These are phyloP conservation scores for Extremus antarcticus DNA, from an alignment of 495 filamentous ascomycete species.

Conservation along the genomic window DNA sequence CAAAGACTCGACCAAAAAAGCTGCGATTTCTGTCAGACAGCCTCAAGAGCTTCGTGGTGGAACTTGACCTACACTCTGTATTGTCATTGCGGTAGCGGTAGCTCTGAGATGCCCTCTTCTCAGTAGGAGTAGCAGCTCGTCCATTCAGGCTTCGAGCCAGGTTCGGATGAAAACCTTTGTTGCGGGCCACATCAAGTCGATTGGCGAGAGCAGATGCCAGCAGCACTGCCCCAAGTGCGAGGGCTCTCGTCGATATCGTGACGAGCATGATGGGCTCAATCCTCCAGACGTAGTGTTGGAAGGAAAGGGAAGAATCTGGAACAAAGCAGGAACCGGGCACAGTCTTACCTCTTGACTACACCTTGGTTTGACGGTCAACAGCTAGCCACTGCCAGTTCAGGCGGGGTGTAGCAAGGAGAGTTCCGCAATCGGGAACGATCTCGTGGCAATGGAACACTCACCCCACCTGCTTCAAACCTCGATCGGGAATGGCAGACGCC, in stretches of 20 bases:
- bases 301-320: not conserved
- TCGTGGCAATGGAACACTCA: not conserved
- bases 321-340: not conserved
- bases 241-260: not conserved
- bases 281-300: not conserved
- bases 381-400: not conserved
- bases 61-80: not conserved
- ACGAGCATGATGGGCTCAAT: not conserved
- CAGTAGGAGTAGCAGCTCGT: not conserved
- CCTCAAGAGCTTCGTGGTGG: not conserved
- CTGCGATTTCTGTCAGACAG: not conserved
- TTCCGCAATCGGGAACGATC: too few relatives aligned
- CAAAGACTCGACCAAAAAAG: slow-evolving; percentile 5
- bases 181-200: not conserved
- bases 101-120: not conserved
- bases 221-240: not conserved
- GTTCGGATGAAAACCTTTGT: not conserved
- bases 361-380: not conserved
- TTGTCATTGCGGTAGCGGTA: not conserved
- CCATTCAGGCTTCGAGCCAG: not conserved
- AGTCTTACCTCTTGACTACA: not conserved
- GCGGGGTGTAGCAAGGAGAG: not conserved
- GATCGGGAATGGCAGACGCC: not conserved
- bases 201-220: not conserved
- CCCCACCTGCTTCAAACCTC: not conserved